A percentile compares a stretch with the other conserved stretches of the same genome.
Evolutionary conservation across 192 early-diverging fungal species (phyloP).

Genomic region (Coemansia sp.): DNA sequence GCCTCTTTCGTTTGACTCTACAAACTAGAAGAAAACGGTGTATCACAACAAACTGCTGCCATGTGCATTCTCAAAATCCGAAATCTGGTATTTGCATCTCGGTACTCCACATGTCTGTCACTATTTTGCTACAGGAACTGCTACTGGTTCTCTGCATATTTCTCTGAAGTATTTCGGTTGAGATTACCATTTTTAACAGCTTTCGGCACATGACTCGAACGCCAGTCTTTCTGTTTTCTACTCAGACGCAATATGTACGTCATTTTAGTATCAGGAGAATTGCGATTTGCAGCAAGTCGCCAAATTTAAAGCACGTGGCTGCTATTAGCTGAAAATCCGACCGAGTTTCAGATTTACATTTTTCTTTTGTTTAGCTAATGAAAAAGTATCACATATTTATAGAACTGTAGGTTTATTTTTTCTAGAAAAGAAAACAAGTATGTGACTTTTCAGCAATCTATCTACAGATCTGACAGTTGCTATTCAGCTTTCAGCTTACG

Average conservation of each 20-base stretch:
- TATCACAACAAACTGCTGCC: background rate
- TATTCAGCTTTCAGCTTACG: no score
- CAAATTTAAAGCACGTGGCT: background rate
- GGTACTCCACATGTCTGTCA: no score
- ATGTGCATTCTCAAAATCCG: no score
- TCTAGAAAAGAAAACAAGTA: background rate
- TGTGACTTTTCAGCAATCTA: background rate
- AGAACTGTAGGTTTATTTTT: background rate
- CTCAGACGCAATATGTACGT: background rate
- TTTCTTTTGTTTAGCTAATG: background rate
- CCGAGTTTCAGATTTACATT: background rate
- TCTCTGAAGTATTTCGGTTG: no score
- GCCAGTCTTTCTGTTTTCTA: background rate
- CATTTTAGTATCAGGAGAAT: background rate
- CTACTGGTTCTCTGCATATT: no score
- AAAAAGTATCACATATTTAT: background rate
- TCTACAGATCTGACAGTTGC: no score
- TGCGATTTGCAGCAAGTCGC: background rate
- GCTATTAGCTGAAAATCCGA: background rate
- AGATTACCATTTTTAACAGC: no score
- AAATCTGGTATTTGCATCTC: no score
- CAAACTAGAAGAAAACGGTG: background rate
- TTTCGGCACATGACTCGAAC: no score
- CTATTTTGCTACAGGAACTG: no score
- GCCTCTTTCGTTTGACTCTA: background rate